Conservation (phyloP, 108 stramenopile species). For the Nannochloropsis oceanica region DNA sequence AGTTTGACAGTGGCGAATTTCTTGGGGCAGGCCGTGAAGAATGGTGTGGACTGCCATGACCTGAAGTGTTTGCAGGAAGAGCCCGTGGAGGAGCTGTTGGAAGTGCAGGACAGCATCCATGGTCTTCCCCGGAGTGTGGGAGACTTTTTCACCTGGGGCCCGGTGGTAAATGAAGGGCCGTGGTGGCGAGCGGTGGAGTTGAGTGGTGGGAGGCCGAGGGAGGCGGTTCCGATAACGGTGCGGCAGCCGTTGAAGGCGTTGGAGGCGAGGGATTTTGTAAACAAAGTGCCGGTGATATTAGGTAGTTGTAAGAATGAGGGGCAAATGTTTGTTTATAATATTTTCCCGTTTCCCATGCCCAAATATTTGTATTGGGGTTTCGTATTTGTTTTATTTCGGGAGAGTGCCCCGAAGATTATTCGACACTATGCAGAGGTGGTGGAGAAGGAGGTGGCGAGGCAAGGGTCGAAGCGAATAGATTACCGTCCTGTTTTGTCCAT, state of each 20-base stretch:
- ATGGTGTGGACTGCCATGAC: constrained; percentile 56
- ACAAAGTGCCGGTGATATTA: constrained; percentile 52
- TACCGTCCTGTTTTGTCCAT: constrained; percentile 60
- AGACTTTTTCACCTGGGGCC: constrained; percentile 66
- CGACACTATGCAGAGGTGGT: constrained; percentile 48
- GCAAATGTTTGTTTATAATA: constrained; percentile 55
- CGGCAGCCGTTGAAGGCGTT: neutral
- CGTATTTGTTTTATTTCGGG: constrained; percentile 56
- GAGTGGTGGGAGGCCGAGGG: neutral
- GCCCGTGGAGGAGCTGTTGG: constrained; percentile 57
- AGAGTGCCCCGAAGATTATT: constrained; percentile 45
- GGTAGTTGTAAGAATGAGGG: constrained; percentile 57
- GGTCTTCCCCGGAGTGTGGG: constrained; percentile 50
- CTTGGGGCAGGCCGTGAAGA: constrained; percentile 54
- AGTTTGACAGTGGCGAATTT: constrained; percentile 58
- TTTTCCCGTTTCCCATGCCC: constrained; percentile 54
- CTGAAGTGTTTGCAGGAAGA: constrained; percentile 51
- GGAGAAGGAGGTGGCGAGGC: constrained; percentile 33
- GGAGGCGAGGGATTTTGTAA: constrained; percentile 26
- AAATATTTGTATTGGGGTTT: constrained; percentile 64
- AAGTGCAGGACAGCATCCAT: constrained; percentile 55
- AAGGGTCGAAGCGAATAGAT: constrained; percentile 49
- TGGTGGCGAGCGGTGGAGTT: neutral
- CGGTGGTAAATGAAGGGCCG: constrained; percentile 8
- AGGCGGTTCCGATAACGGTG: neutral